Evolutionary conservation across 1,284 basidiomycete species (phyloP), one percentile per base, ranked within the genome.

Genomic region (Sparassis latifolia): DNA sequence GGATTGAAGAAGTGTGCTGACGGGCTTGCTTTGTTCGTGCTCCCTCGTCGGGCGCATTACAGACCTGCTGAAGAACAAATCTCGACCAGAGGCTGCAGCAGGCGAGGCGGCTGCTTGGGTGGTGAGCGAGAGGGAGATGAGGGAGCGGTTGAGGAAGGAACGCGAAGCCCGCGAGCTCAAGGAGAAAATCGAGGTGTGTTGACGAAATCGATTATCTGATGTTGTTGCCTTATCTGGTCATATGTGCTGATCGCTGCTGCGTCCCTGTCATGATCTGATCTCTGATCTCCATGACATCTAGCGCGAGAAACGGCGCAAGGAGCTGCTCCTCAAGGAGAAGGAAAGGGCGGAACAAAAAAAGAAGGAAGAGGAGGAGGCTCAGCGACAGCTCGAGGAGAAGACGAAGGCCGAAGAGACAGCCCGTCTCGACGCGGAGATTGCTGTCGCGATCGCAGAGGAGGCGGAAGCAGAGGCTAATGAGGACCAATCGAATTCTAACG

Each of bases 1-100:
- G 12, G 31, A 37, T 44, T 44, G 10, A 29, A 55, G 46, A 47
- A 45, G 52, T 51, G 51, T 58, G 59, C 62, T 67, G 62, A 66
- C 57, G 38, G 42, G 42, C 35, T 51, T 40, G 40, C 29, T 45
- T 50, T 53, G 42, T 29, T 31, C 29, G 30, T 35, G 45, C 29
- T 30, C 52, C 41, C 30, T 50, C 30, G 31, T 35, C 38, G 43
- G 40, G 47, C 30, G 35, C 27, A 38, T 1, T 29, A 48, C 61
- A 87, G 86, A 90, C 68, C 64, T 92, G 51, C 70, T 92, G 53
- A 84, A 84, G 69, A 85, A 89, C 70, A 92, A 92, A 71, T 82
- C 82, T 20, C 74, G 82, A 47, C 89, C 89, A 2, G 82, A 87
- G 60, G 70, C 74, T 3, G 87, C 88, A 33, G 83, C 86, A 4